Percentiles rank a stretch among this genome's conserved stretches.
Evolutionary conservation across 176 grass and related monocot genomes (phyloP).

Genomic region (Pontederia crassipes): DNA sequence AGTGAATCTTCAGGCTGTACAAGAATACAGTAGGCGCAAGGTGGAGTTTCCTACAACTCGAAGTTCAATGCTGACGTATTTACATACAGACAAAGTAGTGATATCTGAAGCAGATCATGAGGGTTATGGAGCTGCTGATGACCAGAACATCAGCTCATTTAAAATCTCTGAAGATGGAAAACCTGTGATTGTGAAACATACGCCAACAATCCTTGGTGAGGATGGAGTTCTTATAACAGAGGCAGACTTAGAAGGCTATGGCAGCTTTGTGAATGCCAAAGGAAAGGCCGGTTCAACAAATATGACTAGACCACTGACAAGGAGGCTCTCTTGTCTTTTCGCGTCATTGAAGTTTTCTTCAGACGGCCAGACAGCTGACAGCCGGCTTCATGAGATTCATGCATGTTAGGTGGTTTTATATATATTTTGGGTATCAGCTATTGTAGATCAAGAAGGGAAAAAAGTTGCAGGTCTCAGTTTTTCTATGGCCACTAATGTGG

Average conservation of each 20-base stretch:
- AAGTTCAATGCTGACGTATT: conserved; percentile 20
- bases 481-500: background rate
- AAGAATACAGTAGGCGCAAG: conserved; percentile 36
- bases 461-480: background rate
- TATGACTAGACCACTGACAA: conserved; percentile 39
- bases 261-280: conserved; percentile 27
- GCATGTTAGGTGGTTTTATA: conserved; percentile 37
- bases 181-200: background rate
- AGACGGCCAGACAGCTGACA: conserved; percentile 37
- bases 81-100: conserved; percentile 4
- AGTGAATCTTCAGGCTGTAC: conserved; percentile 52
- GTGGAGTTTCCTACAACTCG: conserved; percentile 23
- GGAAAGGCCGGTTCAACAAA: conserved; percentile 16
- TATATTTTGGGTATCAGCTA: background rate
- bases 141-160: background rate
- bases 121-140: background rate
- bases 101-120: conserved; percentile 3
- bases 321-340: conserved; percentile 67
- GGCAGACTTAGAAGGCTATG: conserved; percentile 81
- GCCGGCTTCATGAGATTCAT: conserved; percentile 36
- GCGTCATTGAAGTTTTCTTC: conserved; percentile 46
- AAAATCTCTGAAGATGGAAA: background rate
- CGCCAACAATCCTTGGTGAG: background rate
- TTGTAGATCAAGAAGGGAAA: background rate
- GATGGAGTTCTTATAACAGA: conserved; percentile 50